Percentiles rank a stretch among this genome's conserved stretches.
Evolutionary conservation across 805 yeast species (phyloP).

Genomic region (Yarrowia sp.): DNA sequence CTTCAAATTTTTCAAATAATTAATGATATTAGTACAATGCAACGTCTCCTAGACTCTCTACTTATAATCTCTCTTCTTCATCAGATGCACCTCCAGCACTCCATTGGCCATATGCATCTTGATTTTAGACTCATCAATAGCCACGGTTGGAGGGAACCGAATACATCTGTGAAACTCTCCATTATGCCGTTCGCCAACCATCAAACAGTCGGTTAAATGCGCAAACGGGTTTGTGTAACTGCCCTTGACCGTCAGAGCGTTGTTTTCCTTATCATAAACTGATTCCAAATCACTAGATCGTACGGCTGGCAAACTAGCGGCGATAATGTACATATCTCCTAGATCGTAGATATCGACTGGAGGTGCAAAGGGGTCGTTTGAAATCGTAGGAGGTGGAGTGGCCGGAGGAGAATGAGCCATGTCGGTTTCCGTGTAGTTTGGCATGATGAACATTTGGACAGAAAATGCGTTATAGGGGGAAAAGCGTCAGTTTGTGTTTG

Average conservation of each 20-base stretch:
- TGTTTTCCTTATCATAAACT: background rate
- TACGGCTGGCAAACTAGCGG: background rate
- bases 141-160: background rate
- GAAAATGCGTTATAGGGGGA: background rate
- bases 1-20: no score
- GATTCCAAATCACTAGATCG: background rate
- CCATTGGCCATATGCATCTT: constrained; percentile 13
- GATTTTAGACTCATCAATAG: background rate
- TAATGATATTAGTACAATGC: background rate
- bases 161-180: background rate
- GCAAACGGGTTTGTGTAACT: background rate
- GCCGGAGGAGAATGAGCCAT: constrained; percentile 1
- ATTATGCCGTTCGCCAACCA: background rate
- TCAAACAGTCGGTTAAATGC: background rate
- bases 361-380: background rate
- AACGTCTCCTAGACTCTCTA: no score
- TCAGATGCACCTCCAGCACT: constrained; percentile 2
- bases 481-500: background rate
- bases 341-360: constrained; percentile 15
- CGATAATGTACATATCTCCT: constrained; percentile 8
- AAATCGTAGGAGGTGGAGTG: background rate
- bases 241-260: background rate
- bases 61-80: background rate
- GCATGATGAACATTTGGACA: background rate
- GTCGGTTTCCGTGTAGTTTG: background rate